These are phyloP conservation scores for Veloboletus limbatus DNA, from an alignment of 1,284 basidiomycete species.

Conservation along the genomic window DNA sequence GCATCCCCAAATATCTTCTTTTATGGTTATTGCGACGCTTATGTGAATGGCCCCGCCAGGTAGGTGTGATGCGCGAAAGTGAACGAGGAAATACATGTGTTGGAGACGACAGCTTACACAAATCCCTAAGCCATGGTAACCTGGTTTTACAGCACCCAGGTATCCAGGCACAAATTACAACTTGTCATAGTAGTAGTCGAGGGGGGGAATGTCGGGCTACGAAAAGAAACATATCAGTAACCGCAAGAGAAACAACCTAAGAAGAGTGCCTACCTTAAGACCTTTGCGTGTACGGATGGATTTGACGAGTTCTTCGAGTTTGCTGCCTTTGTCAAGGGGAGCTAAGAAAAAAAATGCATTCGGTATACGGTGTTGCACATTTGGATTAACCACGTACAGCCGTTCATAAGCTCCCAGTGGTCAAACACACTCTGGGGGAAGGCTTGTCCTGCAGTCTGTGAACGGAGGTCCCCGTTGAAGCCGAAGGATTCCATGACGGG, in stretches of 20 bases:
- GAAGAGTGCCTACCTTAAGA: constrained; percentile 65
- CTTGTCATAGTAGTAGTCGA: constrained; percentile 94
- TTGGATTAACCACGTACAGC: constrained; percentile 49
- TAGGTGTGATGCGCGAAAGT: neutral
- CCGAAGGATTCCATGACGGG: constrained; percentile 98
- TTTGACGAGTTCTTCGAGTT: constrained; percentile 84
- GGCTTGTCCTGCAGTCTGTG: constrained; percentile 93
- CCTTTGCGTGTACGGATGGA: constrained; percentile 90
- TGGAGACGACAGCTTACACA: constrained; percentile 17
- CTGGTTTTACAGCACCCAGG: constrained; percentile 8
- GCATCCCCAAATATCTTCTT: no score
- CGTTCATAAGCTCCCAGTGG: constrained; percentile 85
- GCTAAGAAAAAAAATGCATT: constrained; percentile 33
- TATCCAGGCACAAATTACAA: constrained; percentile 37
- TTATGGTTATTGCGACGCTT: neutral
- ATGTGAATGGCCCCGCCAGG: neutral
- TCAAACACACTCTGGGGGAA: constrained; percentile 98
- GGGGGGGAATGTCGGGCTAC: constrained; percentile 79
- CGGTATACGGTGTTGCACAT: constrained; percentile 16
- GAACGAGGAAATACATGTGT: constrained; percentile 7
- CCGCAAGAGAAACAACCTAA: neutral
- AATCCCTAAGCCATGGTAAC: constrained; percentile 6
- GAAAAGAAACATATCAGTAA: constrained; percentile 12
- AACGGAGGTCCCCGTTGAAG: constrained; percentile 96
- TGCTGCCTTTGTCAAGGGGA: constrained; percentile 82